Evolutionary conservation across 2,329 filamentous ascomycete species (phyloP).

Genomic region (Fusarium graminum): DNA sequence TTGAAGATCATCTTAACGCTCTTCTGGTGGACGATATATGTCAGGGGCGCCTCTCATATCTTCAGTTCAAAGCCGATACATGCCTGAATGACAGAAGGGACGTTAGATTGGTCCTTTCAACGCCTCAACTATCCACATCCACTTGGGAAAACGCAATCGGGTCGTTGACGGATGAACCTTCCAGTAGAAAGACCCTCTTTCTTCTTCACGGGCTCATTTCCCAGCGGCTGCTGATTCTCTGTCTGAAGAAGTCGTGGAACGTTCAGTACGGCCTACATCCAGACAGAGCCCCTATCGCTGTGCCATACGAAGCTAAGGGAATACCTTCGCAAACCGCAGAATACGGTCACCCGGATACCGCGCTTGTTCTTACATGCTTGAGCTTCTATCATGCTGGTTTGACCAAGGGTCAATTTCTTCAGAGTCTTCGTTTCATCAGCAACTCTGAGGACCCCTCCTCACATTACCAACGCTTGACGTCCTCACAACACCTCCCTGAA

Average conservation of each 20-base stretch:
- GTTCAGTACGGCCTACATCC: slow-evolving; percentile 73
- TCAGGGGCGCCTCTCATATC: slow-evolving; percentile 42
- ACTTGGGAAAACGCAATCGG: slow-evolving; percentile 1
- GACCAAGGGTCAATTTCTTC: slow-evolving; percentile 60
- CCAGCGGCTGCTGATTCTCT: slow-evolving; percentile 68
- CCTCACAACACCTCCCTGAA: slow-evolving; percentile 59
- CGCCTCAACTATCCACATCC: background rate
- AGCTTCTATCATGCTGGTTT: slow-evolving; percentile 75
- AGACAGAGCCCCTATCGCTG: slow-evolving; percentile 69
- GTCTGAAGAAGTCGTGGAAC: slow-evolving; percentile 73
- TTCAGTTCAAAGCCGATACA: slow-evolving; percentile 16
- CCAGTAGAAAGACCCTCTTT: slow-evolving; percentile 54
- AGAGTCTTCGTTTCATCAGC: slow-evolving; percentile 63
- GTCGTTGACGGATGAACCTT: slow-evolving; percentile 55
- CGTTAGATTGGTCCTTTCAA: slow-evolving; percentile 5
- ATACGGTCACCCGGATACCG: slow-evolving; percentile 76
- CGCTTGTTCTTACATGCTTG: slow-evolving; percentile 73
- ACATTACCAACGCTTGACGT: slow-evolving; percentile 66
- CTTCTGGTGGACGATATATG: slow-evolving; percentile 59
- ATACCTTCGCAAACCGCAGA: slow-evolving; percentile 72
- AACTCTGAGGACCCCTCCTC: slow-evolving; percentile 68
- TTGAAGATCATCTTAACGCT: slow-evolving; percentile 59
- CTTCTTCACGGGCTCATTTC: slow-evolving; percentile 73
- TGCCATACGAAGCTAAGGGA: slow-evolving; percentile 77
- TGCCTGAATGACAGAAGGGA: background rate